Evolutionary conservation across 2,329 filamentous ascomycete species (phyloP).

Genomic region (Metarhizium robertsii): DNA sequence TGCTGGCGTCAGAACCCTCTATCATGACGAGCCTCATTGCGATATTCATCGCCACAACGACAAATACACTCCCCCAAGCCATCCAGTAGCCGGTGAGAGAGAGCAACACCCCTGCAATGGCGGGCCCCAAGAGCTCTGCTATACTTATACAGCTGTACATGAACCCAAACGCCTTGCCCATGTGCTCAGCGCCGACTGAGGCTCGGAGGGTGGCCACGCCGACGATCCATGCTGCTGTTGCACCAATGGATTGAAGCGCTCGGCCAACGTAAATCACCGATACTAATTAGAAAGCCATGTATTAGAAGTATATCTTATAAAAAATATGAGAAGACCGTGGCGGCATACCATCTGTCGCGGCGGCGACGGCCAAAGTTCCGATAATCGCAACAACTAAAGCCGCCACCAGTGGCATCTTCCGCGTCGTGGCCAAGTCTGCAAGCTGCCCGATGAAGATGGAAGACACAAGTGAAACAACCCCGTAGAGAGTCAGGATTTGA

Average conservation of each 20-base stretch:
- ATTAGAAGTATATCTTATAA: not conserved
- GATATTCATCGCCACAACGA: not conserved
- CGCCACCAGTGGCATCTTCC: not conserved
- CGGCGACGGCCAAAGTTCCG: not conserved
- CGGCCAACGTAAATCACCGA: not conserved
- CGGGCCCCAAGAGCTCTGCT: not conserved
- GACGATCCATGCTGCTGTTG: constrained; percentile 1
- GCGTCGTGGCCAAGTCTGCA: not conserved
- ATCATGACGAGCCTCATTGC: not conserved
- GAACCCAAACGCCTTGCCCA: not conserved
- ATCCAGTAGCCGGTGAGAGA: not conserved
- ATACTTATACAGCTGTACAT: not conserved
- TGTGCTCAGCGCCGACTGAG: not conserved
- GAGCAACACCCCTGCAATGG: not conserved
- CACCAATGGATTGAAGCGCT: not conserved
- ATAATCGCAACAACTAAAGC: not conserved
- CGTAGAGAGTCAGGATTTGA: not conserved
- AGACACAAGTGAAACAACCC: not conserved
- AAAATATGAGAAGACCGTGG: not conserved
- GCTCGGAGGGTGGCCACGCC: not conserved
- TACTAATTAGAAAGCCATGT: not conserved
- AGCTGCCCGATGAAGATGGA: constrained; percentile 1
- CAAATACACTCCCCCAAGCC: not conserved
- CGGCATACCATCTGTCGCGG: not conserved
- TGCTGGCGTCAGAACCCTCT: not conserved